These are phyloP conservation scores for Diutina rugosa DNA, from an alignment of 1,139 yeast genomes.

Conservation along the genomic window DNA sequence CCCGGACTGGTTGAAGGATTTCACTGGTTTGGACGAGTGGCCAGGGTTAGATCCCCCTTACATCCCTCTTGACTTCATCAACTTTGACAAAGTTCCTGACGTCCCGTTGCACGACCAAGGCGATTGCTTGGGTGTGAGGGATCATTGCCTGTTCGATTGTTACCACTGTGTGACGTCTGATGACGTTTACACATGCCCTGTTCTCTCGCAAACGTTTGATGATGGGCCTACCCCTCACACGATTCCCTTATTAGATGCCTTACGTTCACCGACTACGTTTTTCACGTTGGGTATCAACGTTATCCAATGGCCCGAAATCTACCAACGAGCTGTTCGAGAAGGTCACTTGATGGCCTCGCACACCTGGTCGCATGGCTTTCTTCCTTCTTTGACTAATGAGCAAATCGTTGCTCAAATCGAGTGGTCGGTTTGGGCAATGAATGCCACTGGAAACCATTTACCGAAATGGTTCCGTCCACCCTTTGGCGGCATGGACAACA, in stretches of 20 bases:
- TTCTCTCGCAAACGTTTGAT: conserved; percentile 78
- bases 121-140: conserved; percentile 35
- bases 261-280: conserved; percentile 40
- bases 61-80: conserved; percentile 63
- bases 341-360: conserved; percentile 85
- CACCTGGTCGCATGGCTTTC: conserved; percentile 84
- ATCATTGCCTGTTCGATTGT: conserved; percentile 75
- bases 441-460: conserved; percentile 79
- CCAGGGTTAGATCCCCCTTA: conserved; percentile 82
- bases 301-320: conserved; percentile 63
- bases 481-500: conserved; percentile 83
- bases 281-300: conserved; percentile 79
- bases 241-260: not conserved
- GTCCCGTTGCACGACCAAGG: conserved; percentile 39
- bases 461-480: conserved; percentile 97
- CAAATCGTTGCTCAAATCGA: conserved; percentile 78
- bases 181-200: conserved; percentile 66
- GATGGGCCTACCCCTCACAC: conserved; percentile 70
- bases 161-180: conserved; percentile 64
- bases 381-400: conserved; percentile 68
- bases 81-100: conserved; percentile 36
- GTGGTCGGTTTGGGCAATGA: conserved; percentile 98
- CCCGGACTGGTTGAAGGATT: conserved; percentile 66
- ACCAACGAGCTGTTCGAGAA: conserved; percentile 34
- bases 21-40: conserved; percentile 70